Percentiles rank a stretch among this genome's conserved stretches.
phyloP scores from a whole-genome alignment of 495 filamentous ascomycete species.

The Penicillium nucicola region DNA sequence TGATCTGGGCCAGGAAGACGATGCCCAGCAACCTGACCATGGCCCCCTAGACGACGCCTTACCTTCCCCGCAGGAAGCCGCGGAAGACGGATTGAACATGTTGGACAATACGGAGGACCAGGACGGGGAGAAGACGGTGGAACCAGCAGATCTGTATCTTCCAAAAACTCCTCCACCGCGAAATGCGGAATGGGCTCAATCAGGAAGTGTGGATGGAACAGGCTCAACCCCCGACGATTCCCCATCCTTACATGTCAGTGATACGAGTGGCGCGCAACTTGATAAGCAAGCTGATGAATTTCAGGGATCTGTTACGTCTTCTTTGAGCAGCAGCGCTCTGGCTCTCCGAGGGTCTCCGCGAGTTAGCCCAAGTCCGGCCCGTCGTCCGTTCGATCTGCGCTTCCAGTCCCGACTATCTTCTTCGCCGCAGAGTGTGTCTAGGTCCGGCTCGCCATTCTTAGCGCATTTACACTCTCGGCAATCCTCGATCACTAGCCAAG shows the following conservation, averaged over 20 bases:
- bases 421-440: constrained; percentile 54
- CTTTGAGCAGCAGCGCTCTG: constrained; percentile 63
- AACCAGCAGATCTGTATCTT: constrained; percentile 6
- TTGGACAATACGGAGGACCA: constrained; percentile 25
- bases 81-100: constrained; percentile 29
- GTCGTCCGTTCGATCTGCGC: constrained; percentile 88
- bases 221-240: constrained; percentile 83
- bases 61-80: constrained; percentile 14
- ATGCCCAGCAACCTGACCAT: constrained; percentile 21
- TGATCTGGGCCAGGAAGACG: constrained; percentile 40
- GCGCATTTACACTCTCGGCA: constrained; percentile 72
- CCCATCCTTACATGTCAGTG: constrained; percentile 77
- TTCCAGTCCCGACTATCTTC: constrained; percentile 84
- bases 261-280: constrained; percentile 10
- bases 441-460: constrained; percentile 77
- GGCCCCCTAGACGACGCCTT: constrained; percentile 17
- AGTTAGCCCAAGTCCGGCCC: constrained; percentile 68
- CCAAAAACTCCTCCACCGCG: constrained; percentile 26
- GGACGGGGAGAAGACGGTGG: constrained; percentile 16
- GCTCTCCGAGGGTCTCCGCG: constrained; percentile 47
- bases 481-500: constrained; percentile 61
- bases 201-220: constrained; percentile 45
- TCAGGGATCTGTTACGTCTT: constrained; percentile 80
- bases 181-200: constrained; percentile 14
- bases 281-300: constrained; percentile 22